Conservation (phyloP, 352 stramenopile genomes). For the Pythium aquatile region DNA sequence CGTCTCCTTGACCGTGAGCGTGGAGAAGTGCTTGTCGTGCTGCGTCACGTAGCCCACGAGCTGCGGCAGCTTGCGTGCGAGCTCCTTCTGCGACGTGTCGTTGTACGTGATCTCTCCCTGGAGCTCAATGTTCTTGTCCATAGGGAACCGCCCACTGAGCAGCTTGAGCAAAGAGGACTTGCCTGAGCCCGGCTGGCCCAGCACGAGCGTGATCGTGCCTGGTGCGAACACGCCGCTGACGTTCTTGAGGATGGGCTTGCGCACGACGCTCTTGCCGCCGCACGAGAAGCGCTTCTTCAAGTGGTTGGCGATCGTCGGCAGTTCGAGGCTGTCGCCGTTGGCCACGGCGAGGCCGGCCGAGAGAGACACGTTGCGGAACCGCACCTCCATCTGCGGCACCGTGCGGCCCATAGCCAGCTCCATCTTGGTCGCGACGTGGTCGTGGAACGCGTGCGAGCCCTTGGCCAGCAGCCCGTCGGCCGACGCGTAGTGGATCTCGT, state of each 20-base stretch:
- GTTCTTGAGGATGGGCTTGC: constrained; percentile 36
- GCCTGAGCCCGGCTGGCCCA: constrained; percentile 33
- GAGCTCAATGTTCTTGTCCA: constrained; percentile 33
- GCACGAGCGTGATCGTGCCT: constrained; percentile 30
- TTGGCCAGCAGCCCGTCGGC: constrained; percentile 23
- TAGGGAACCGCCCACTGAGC: constrained; percentile 31
- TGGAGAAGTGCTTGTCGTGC: constrained; percentile 32
- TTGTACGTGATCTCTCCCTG: constrained; percentile 35
- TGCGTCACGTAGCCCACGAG: constrained; percentile 29
- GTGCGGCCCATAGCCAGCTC: constrained; percentile 16
- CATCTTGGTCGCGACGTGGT: constrained; percentile 20
- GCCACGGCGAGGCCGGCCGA: constrained; percentile 20
- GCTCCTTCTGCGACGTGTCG: constrained; percentile 8
- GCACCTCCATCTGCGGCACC: constrained; percentile 31
- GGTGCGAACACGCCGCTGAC: constrained; percentile 31
- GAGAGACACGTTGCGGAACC: constrained; percentile 23
- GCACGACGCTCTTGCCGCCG: constrained; percentile 24
- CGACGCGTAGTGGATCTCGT: constrained; percentile 25
- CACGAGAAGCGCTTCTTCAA: constrained; percentile 22
- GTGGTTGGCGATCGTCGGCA: constrained; percentile 26
- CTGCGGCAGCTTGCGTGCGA: constrained; percentile 25
- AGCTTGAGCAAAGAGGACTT: constrained; percentile 37
- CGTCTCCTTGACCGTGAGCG: constrained; percentile 36
- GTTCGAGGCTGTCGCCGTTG: constrained; percentile 14
- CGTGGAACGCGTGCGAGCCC: constrained; percentile 23